Percentiles rank a stretch among this genome's conserved stretches.
phyloP scores from a whole-genome alignment of 768 basidiomycete genomes.

The Boletellus sp. region DNA sequence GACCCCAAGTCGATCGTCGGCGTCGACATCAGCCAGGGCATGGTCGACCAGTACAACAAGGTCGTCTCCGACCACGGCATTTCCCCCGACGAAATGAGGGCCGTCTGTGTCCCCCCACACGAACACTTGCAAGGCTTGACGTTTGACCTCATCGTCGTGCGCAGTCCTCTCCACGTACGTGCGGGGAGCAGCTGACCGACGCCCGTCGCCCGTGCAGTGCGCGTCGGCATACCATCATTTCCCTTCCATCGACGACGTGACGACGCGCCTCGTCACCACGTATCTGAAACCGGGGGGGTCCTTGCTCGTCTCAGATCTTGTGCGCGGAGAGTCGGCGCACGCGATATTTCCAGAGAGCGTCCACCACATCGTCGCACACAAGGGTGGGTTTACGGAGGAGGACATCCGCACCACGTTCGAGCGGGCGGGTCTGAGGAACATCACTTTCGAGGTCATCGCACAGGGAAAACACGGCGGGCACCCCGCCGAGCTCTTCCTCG shows the following conservation, averaged over 20 bases:
- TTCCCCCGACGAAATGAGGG: conserved; percentile 60
- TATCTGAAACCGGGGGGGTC: conserved; percentile 62
- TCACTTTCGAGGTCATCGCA: conserved; percentile 37
- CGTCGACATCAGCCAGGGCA: conserved; percentile 69
- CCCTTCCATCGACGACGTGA: conserved; percentile 44
- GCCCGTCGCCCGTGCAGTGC: conserved; percentile 44
- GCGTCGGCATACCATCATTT: conserved; percentile 64
- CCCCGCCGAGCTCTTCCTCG: conserved; percentile 50
- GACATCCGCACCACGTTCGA: conserved; percentile 51
- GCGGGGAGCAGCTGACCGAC: neutral
- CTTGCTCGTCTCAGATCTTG: conserved; percentile 56
- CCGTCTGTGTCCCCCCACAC: conserved; percentile 44
- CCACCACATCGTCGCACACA: conserved; percentile 53
- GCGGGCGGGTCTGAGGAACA: conserved; percentile 46
- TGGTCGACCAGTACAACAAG: conserved; percentile 65
- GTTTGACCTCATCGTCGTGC: conserved; percentile 71
- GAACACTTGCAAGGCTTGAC: conserved; percentile 45
- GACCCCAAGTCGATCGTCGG: conserved; percentile 64
- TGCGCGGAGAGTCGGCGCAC: conserved; percentile 27
- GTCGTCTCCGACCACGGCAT: conserved; percentile 60
- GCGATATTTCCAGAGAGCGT: conserved; percentile 30
- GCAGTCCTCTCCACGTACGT: conserved; percentile 22
- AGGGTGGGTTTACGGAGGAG: conserved; percentile 47
- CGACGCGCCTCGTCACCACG: conserved; percentile 42
- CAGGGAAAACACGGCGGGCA: conserved; percentile 31